Evolutionary conservation across 768 basidiomycete species (phyloP).

Genomic region (Leucogyrophana mollusca): DNA sequence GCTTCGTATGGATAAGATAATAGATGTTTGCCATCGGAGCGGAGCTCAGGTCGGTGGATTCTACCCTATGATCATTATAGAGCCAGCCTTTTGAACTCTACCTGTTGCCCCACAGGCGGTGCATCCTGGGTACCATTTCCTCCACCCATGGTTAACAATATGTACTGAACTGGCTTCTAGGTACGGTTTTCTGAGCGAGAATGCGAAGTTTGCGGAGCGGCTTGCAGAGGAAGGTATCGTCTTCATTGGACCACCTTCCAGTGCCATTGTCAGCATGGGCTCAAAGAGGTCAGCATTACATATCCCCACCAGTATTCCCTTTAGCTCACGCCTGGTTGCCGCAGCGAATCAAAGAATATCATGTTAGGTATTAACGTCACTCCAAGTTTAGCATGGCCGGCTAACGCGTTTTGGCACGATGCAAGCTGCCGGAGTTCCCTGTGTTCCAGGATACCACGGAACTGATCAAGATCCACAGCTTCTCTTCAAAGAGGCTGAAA

Average conservation of each 20-base stretch:
- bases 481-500: slow-evolving; percentile 64
- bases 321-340: not conserved
- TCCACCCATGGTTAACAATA: not conserved
- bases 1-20: slow-evolving; percentile 86
- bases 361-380: slow-evolving; percentile 83
- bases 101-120: slow-evolving; percentile 57
- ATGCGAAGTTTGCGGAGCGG: slow-evolving; percentile 73
- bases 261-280: slow-evolving; percentile 91
- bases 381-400: not conserved
- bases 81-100: slow-evolving; percentile 2
- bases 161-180: slow-evolving; percentile 29
- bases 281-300: slow-evolving; percentile 90
- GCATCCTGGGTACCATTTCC: slow-evolving; percentile 72
- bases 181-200: slow-evolving; percentile 92
- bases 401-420: too few relatives aligned
- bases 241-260: slow-evolving; percentile 88
- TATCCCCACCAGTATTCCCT: not conserved
- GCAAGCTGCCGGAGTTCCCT: slow-evolving; percentile 90
- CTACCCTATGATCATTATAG: slow-evolving; percentile 2
- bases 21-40: slow-evolving; percentile 75
- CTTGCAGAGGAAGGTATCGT: slow-evolving; percentile 79
- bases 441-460: slow-evolving; percentile 94
- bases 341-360: slow-evolving; percentile 93
- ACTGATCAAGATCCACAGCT: slow-evolving; percentile 72
- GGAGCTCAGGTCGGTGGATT: slow-evolving; percentile 72